A percentile compares a stretch with the other conserved stretches of the same genome.
These are phyloP conservation scores for Ceratobasidium papillatum DNA, from an alignment of 1,284 basidiomycete genomes.

Conservation along the genomic window DNA sequence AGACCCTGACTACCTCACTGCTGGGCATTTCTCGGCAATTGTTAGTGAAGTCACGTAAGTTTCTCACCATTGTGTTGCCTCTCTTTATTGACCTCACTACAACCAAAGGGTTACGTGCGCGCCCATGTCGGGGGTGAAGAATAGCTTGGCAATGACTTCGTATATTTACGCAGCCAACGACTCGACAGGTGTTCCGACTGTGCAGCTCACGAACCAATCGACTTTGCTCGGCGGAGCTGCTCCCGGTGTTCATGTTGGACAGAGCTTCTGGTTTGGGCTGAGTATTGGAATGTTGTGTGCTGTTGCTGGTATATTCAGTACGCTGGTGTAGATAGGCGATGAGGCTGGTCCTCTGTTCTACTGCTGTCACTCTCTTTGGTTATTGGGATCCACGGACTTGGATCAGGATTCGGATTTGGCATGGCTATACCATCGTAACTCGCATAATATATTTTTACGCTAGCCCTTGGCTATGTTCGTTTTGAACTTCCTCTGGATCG, in stretches of 20 bases:
- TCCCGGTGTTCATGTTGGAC: constrained; percentile 14
- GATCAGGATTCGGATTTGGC: not conserved
- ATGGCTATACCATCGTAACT: constrained; percentile 7
- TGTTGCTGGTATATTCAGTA: constrained; percentile 31
- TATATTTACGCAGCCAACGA: constrained; percentile 68
- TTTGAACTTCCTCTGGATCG: constrained; percentile 7
- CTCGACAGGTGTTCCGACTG: constrained; percentile 47
- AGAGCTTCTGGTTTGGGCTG: constrained; percentile 35
- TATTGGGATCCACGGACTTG: constrained; percentile 8
- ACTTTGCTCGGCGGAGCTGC: constrained; percentile 32
- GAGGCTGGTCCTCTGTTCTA: constrained; percentile 25
- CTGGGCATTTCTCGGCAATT: constrained; percentile 70
- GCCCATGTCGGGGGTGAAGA: constrained; percentile 17
- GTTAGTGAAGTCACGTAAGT: constrained; percentile 61
- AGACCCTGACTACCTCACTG: constrained; percentile 73
- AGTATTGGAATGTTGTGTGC: constrained; percentile 31
- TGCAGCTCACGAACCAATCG: constrained; percentile 40
- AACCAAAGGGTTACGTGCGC: constrained; percentile 27
- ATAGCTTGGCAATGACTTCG: constrained; percentile 49
- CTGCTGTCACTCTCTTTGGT: constrained; percentile 5
- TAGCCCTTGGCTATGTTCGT: constrained; percentile 3
- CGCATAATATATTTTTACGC: constrained; percentile 19
- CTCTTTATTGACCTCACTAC: not conserved
- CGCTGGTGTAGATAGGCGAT: not conserved
- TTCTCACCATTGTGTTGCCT: not conserved